Evolutionary conservation across 805 yeast species (phyloP), one percentile per base, ranked within the genome.

Genomic region (Schizosaccharomyces lindneri): DNA sequence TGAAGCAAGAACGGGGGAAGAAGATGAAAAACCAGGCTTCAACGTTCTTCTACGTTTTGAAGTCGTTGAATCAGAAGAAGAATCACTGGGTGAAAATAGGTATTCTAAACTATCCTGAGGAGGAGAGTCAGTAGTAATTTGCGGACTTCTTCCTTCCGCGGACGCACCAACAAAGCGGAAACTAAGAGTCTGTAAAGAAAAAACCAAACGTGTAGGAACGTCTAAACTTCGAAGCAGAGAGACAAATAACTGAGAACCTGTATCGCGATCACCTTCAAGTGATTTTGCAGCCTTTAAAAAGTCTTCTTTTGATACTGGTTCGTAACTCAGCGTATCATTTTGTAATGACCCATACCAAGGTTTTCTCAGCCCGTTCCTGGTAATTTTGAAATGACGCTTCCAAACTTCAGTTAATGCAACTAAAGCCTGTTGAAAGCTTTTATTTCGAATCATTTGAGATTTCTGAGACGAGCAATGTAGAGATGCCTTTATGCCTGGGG

Each of bases 171-270:
- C 82, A 65, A 82, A 85, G 69, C 93, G 96, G 0, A 96, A 90
- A 51, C 0, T 96, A 27, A 57, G 31, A 32, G 29, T 93, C 69
- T 93, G 98, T 43, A 89, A 67, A 0, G 96, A 89, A 66, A 83
- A 82, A 0, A 88, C 82, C 32, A 93, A 71, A 57, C 98, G 74
- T 0, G 90, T 81, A 55, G 81, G 78, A 13, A 93, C 73, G 0
- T 84, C 85, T 13, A 84, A 71, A 1, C 93, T 75, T 64, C 97
- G 72, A 57, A 87, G 69, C 0, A 89, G 67, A 0, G 85, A 80
- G 15, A 87, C 87, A 72, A 87, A 89, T 0, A 95, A 97, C 68
- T 87, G 95, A 0, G 90, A 87, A 0, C 84, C 84, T 5, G 86
- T 62, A 68, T 90, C 97, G 43, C 85, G 70, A 1, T 87, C 80